Evolutionary conservation across 2,329 filamentous ascomycete genomes (phyloP).

Genomic region (Atkinsonella hypoxylon): DNA sequence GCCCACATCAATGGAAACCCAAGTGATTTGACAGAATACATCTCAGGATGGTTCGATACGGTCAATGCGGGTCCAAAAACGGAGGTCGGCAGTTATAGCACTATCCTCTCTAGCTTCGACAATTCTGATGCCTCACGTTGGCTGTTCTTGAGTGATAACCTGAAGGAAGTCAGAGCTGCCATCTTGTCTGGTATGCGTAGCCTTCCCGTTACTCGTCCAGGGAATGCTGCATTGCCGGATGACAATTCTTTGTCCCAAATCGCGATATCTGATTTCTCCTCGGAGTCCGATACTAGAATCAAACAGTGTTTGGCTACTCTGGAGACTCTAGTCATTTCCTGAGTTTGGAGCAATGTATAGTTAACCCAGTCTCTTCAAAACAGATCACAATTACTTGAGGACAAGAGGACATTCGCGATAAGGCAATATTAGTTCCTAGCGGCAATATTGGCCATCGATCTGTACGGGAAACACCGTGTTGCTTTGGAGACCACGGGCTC

Average conservation of each 20-base stretch:
- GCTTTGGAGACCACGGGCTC: background rate
- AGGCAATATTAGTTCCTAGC: no score
- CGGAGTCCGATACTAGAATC: slow-evolving; percentile 11
- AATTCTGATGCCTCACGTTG: slow-evolving; percentile 39
- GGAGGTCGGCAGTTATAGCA: slow-evolving; percentile 53
- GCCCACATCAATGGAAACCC: slow-evolving; percentile 47
- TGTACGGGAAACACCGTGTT: no score
- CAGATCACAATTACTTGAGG: background rate
- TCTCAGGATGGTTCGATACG: slow-evolving; percentile 66
- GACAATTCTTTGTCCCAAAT: slow-evolving; percentile 27
- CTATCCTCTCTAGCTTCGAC: slow-evolving; percentile 39
- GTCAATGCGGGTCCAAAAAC: slow-evolving; percentile 68
- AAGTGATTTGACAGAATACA: slow-evolving; percentile 45
- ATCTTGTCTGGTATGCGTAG: slow-evolving; percentile 50
- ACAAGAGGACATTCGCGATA: no score
- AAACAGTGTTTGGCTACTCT: slow-evolving; percentile 6
- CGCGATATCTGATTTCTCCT: slow-evolving; percentile 24
- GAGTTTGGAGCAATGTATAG: background rate
- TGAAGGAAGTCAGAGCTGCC: slow-evolving; percentile 55
- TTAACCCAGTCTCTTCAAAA: background rate
- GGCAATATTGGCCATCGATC: no score
- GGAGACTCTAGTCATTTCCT: background rate
- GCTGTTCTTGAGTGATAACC: slow-evolving; percentile 74
- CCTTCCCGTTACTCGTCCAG: slow-evolving; percentile 52
- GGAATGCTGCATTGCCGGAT: slow-evolving; percentile 51